Percentiles rank a stretch among this genome's conserved stretches.
Evolutionary conservation across 1,139 yeast species (phyloP).

Genomic region (Suhomyces anneliseae): DNA sequence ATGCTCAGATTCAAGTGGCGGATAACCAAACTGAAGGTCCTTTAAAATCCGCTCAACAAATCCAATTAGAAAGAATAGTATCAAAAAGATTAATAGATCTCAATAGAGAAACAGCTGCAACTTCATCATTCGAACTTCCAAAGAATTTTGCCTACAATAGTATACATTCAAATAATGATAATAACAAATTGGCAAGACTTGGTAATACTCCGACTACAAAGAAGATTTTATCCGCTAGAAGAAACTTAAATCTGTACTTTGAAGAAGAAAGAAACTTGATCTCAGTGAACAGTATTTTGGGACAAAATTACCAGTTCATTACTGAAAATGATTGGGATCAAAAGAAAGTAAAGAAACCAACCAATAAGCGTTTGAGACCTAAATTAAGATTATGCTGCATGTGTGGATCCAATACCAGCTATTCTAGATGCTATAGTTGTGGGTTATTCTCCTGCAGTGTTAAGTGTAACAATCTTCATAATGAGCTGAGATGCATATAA

Average conservation of each 20-base stretch:
- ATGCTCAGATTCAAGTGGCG: slow-evolving; percentile 43
- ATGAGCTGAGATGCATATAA: slow-evolving; percentile 42
- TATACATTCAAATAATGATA: slow-evolving; percentile 25
- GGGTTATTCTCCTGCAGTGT: slow-evolving; percentile 47
- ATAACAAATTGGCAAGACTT: slow-evolving; percentile 30
- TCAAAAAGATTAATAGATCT: slow-evolving; percentile 40
- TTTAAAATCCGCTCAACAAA: slow-evolving; percentile 44
- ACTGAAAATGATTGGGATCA: slow-evolving; percentile 27
- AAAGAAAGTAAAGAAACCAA: slow-evolving; percentile 12
- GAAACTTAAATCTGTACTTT: slow-evolving; percentile 47
- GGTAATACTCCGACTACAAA: slow-evolving; percentile 51
- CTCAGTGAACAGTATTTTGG: slow-evolving; percentile 42
- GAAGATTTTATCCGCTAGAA: slow-evolving; percentile 43
- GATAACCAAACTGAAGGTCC: slow-evolving; percentile 34
- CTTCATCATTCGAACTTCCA: slow-evolving; percentile 39
- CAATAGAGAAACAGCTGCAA: slow-evolving; percentile 31
- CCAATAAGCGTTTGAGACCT: slow-evolving; percentile 28
- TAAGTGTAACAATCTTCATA: slow-evolving; percentile 41
- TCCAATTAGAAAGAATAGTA: slow-evolving; percentile 43
- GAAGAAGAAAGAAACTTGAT: slow-evolving; percentile 50
- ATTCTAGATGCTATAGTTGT: slow-evolving; percentile 42
- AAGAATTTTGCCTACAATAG: slow-evolving; percentile 42
- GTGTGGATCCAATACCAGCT: slow-evolving; percentile 41
- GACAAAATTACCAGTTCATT: slow-evolving; percentile 42
- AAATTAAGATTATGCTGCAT: slow-evolving; percentile 44